Base-by-base conservation (phyloP, 805 yeast species). In the Aciculoconidium aculeatum region DNA sequence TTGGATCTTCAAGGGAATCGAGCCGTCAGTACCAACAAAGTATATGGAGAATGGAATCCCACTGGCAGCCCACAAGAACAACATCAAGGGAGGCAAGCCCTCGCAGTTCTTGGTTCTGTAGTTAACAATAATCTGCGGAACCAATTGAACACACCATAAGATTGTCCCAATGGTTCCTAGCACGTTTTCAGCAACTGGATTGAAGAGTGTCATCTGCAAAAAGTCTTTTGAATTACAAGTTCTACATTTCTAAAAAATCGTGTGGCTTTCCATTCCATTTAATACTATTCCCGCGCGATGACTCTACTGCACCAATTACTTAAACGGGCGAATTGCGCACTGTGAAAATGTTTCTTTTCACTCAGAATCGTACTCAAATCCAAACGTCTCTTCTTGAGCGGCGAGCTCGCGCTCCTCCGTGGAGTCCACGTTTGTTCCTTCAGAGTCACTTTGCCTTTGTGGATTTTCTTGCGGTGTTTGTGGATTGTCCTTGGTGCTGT, bases 21-120 rank as follows among this genome's bases (percentile, higher is more conserved):
- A 78, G 0, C 88, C 77, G 35, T 75, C 70, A 22, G 74, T 75
- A 1, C 78, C 74, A 28, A 83, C 61, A 45, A 88, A 87, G 53
- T 85, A 90, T n/a, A 84, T 79, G 9, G 80, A 77, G 51, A 88
- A 86, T 4, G 96, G 95, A 1, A 86, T 68, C 6, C 94, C 95
- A 49, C 76, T 66, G 6, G 63, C 49, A 3, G 31, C 51, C 95
- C 96, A 88, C 14, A 86, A 54, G 34, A 85, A 71, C 75, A 85
- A 70, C 95, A 90, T 87, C 19, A 71, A n/a, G 4, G 88, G 87
- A 1, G 95, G 95, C 7, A 88, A 58, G 0, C 97, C 96, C 15
- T 77, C 81, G 35, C 94, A 82, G 48, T 86, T 76, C 45, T 90
- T 86, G 6, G 71, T 70, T 34, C 67, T 65, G 59, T 72, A 87